Evolutionary conservation across 495 filamentous ascomycete species (phyloP).

Genomic region (Xylaria castorea): DNA sequence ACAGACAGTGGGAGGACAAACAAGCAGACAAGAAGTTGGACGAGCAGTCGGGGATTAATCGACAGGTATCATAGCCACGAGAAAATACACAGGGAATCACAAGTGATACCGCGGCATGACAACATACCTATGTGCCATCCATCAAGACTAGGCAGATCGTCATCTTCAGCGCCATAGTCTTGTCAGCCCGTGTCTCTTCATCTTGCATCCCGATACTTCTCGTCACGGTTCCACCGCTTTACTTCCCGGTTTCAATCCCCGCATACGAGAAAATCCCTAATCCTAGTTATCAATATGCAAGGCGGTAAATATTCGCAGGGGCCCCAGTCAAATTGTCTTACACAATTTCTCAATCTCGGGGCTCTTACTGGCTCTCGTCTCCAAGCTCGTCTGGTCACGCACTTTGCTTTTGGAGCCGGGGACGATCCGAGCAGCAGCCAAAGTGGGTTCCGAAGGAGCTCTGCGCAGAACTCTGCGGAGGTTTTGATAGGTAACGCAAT

Average conservation of each 20-base stretch:
- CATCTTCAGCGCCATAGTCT: constrained; percentile 1
- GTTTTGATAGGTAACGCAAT: too few relatives aligned
- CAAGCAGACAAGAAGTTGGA: neutral
- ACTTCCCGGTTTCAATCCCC: constrained; percentile 12
- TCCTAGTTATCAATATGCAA: constrained; percentile 15
- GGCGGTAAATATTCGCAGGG: constrained; percentile 22
- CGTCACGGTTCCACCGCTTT: constrained; percentile 20
- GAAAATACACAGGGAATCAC: neutral
- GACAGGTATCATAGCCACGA: constrained; percentile 16
- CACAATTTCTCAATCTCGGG: neutral
- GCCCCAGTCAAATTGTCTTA: constrained; percentile 11
- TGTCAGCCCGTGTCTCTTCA: constrained; percentile 18
- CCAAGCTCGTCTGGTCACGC: constrained; percentile 11
- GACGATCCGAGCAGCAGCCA: constrained; percentile 1
- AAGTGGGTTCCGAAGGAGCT: neutral
- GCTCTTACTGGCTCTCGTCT: constrained; percentile 17
- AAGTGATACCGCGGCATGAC: constrained; percentile 3
- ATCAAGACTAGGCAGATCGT: constrained; percentile 21
- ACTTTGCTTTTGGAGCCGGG: constrained; percentile 11
- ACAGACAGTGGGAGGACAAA: constrained; percentile 17
- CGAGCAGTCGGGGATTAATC: constrained; percentile 6
- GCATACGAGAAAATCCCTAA: neutral
- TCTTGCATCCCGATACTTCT: constrained; percentile 9
- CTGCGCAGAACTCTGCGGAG: too few relatives aligned
- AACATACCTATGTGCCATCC: constrained; percentile 12